Conservation (phyloP, 805 yeast species). For the Spathaspora gorwiae region DNA sequence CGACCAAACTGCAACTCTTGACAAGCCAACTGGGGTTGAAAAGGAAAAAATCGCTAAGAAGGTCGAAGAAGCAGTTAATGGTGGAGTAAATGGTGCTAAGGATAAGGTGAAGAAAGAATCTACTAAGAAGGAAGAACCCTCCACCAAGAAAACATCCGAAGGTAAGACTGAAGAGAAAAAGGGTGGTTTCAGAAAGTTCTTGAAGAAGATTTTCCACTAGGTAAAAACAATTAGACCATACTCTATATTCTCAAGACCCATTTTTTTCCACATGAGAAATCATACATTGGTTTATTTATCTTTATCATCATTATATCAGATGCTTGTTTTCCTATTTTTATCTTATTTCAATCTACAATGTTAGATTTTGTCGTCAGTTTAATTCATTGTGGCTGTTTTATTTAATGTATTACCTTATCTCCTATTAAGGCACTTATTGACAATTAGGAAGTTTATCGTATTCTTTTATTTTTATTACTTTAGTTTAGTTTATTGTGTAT, state of each 20-base stretch:
- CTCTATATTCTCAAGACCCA: background rate
- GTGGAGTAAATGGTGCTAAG: background rate
- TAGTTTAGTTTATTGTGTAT: too few relatives aligned
- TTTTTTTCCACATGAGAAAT: too few relatives aligned
- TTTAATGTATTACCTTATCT: too few relatives aligned
- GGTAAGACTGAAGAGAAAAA: constrained; percentile 8
- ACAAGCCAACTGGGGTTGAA: constrained; percentile 40
- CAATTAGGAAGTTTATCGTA: too few relatives aligned
- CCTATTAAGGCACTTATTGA: too few relatives aligned
- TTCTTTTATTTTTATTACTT: too few relatives aligned
- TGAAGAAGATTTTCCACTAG: constrained; percentile 14
- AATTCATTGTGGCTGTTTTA: background rate
- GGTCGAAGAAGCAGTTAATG: constrained; percentile 8
- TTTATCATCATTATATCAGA: too few relatives aligned
- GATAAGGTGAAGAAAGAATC: background rate
- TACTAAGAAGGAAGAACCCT: background rate
- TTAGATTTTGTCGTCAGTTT: background rate
- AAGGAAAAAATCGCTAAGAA: constrained; percentile 32
- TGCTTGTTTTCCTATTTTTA: too few relatives aligned
- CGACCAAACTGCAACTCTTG: constrained; percentile 33
- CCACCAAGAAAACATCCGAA: background rate
- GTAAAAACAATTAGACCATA: background rate
- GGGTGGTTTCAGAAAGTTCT: constrained; percentile 10
- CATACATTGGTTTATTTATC: too few relatives aligned
- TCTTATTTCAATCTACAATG: too few relatives aligned